Evolutionary conservation across 23 red algal species (phyloP), one percentile per base, ranked within the genome.

Genomic region (Gracilaria gracilis): DNA sequence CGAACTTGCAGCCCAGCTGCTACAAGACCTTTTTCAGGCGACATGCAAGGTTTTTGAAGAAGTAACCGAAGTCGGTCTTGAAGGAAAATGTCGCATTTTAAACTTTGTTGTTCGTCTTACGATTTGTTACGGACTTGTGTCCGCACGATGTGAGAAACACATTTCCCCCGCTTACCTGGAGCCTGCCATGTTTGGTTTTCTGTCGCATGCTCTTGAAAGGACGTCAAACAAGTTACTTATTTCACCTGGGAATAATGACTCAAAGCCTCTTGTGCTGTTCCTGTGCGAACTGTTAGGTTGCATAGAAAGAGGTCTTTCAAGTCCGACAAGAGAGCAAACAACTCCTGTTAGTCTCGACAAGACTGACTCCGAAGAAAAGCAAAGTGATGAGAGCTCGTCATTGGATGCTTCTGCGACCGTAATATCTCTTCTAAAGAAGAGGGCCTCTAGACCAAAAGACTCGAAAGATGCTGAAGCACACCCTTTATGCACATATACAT

Each of bases 401-500:
- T 17, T 36, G 15, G 64, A 69, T 34, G 7, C 64, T 69, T 1
- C 64, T 14, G 20, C 16, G 31, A 36, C 64, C 28, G 16, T 69
- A 32, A 20, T 69, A 38, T 69, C 64, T 36, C 64, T 69, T 38
- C 27, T 77, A 17, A 77, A 17, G 27, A 46, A 50, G 23, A 77
- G 42, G 50, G 72, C 42, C n/a, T 51, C 72, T 2, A 50, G 72
- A 25, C 39, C 39, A n/a, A 20, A 77, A 49, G 72, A 48, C 8
- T 77, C 39, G 1, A 51, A 29, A 11, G 72, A 77, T 32, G 20
- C 27, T 9, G 72, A 77, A 19, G 34, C 21, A 1, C 79, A 50
- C 20, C 74, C 75, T 34, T 28, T 90, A 31, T 98, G 95, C 69
- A 94, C 90, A 2, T 98, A 94, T 54, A 84, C 81, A 36, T 66